phyloP scores from a whole-genome alignment of 1,284 basidiomycete genomes.

The Filobasidium uniguttulatum region DNA sequence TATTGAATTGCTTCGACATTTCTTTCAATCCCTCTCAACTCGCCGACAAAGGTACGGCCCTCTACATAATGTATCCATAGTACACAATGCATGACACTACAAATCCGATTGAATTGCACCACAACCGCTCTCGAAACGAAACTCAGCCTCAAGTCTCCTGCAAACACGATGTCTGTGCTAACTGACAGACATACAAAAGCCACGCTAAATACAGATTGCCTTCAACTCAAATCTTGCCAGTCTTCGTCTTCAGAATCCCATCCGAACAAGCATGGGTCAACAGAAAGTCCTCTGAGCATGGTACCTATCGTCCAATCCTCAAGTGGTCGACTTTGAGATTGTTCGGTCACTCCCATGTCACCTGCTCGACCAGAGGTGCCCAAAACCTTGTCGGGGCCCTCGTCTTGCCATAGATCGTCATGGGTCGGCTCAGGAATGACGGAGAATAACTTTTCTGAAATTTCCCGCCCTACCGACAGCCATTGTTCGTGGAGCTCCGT shows the following conservation, averaged over 20 bases:
- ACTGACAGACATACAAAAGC: no score
- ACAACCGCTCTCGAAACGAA: no score
- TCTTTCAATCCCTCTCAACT: no score
- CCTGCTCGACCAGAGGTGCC: no score
- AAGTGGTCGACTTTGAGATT: conserved; percentile 6
- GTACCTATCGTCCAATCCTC: conserved; percentile 26
- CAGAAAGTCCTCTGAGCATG: conserved; percentile 24
- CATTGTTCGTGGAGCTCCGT: conserved; percentile 21
- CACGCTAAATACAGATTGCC: no score
- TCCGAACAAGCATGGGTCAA: conserved; percentile 30
- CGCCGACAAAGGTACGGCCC: no score
- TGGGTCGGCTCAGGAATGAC: conserved; percentile 19
- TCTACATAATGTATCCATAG: no score
- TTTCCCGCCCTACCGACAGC: conserved; percentile 28
- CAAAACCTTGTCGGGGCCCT: not conserved
- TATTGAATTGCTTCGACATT: no score
- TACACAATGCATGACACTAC: no score
- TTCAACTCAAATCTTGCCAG: conserved; percentile 18
- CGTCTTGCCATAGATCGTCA: not conserved
- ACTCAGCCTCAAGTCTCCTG: no score
- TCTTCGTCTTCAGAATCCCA: conserved; percentile 28
- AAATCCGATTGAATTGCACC: no score
- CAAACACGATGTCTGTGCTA: no score
- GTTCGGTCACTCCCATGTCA: not conserved
- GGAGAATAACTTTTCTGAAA: conserved; percentile 27